phyloP scores from a whole-genome alignment of 2,329 filamentous ascomycete genomes.

The Teratosphaeria nubilosa region DNA sequence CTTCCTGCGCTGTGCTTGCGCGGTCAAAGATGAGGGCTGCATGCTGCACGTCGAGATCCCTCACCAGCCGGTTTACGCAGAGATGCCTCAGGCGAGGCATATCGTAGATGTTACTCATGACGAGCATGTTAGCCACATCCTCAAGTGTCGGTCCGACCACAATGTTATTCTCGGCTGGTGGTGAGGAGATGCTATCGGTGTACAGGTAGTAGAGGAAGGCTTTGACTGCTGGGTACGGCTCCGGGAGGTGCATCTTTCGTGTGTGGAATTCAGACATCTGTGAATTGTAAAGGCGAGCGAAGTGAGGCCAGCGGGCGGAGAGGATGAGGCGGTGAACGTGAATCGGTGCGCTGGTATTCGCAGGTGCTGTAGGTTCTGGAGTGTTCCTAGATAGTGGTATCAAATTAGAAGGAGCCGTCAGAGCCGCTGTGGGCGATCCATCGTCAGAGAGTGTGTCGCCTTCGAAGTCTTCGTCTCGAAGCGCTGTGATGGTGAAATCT shows the following conservation, averaged over 20 bases:
- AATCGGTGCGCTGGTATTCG: conserved; percentile 64
- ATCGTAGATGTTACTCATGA: conserved; percentile 97
- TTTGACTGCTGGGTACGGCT: conserved; percentile 87
- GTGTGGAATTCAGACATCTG: conserved; percentile 98
- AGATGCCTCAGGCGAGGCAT: conserved; percentile 85
- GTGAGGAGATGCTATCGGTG: conserved; percentile 68
- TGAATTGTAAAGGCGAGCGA: conserved; percentile 78
- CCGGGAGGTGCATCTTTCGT: conserved; percentile 94
- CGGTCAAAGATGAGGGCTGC: conserved; percentile 96
- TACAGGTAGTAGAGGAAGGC: conserved; percentile 95
- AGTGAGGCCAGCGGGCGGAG: conserved; percentile 93
- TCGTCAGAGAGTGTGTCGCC: conserved; percentile 57
- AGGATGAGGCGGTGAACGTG: conserved; percentile 93
- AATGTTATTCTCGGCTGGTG: conserved; percentile 15
- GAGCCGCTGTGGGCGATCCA: conserved; percentile 8
- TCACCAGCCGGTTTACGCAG: conserved; percentile 79
- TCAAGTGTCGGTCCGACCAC: conserved; percentile 49
- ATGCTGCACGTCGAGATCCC: conserved; percentile 87
- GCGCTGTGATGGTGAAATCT: conserved; percentile 84
- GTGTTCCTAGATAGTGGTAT: conserved; percentile 39
- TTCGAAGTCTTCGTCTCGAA: conserved; percentile 54
- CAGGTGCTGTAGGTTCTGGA: conserved; percentile 37
- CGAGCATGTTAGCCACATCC: conserved; percentile 85
- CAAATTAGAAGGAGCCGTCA: conserved; percentile 9
- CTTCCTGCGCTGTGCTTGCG: conserved; percentile 78